phyloP scores from a whole-genome alignment of 164 flowering plant genomes.

The Sextonia rubra region DNA sequence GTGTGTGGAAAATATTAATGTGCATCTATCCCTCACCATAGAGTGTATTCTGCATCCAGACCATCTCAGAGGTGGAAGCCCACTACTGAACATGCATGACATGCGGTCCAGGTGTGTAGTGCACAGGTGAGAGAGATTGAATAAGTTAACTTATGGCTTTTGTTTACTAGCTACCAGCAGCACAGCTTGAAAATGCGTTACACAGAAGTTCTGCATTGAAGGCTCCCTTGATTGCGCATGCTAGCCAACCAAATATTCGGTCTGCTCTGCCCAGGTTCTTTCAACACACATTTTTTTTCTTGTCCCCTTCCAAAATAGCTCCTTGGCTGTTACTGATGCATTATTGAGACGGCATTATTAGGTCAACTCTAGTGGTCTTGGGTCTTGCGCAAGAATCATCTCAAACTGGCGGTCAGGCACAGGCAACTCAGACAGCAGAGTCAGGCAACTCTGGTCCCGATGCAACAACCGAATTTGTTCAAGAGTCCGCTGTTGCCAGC shows the following conservation, averaged over 20 bases:
- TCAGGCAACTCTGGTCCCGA: constrained; percentile 39
- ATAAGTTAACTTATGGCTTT: not conserved
- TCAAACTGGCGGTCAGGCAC: constrained; percentile 43
- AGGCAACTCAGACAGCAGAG: constrained; percentile 37
- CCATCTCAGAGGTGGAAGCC: too few relatives aligned
- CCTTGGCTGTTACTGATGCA: not conserved
- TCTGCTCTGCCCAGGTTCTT: constrained; percentile 77
- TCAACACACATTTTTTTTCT: not conserved
- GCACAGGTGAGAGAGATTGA: constrained; percentile 31
- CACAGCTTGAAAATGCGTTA: constrained; percentile 83
- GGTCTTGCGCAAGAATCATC: constrained; percentile 67
- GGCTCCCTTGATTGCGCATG: constrained; percentile 72
- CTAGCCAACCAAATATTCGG: constrained; percentile 64
- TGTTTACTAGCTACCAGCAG: constrained; percentile 71
- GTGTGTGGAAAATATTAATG: too few relatives aligned
- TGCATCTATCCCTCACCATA: too few relatives aligned
- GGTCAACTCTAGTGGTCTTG: constrained; percentile 68
- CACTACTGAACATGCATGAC: too few relatives aligned
- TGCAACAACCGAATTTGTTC: constrained; percentile 38
- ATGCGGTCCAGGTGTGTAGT: too few relatives aligned
- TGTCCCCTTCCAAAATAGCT: not conserved
- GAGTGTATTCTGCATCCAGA: too few relatives aligned
- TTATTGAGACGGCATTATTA: constrained; percentile 12
- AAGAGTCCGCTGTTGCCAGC: constrained; percentile 44
- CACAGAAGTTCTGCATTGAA: constrained; percentile 61